These are phyloP conservation scores for Podila horticola DNA, from an alignment of 192 early-diverging fungal species.

Conservation along the genomic window DNA sequence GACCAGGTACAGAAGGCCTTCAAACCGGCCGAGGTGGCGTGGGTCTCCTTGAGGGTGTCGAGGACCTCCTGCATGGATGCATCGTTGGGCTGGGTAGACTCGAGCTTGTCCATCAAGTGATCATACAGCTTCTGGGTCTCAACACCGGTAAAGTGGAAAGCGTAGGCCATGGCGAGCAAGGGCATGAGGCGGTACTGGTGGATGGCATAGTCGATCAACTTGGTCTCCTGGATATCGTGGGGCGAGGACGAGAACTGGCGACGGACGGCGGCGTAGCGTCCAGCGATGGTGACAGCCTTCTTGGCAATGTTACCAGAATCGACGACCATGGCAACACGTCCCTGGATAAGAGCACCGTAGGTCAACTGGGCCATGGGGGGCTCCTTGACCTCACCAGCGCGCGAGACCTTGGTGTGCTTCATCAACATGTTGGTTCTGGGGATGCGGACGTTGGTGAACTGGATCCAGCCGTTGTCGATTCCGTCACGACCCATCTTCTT, in stretches of 20 bases:
- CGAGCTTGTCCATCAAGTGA: conserved; percentile 79
- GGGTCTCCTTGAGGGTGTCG: conserved; percentile 89
- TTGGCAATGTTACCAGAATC: conserved; percentile 90
- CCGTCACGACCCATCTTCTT: conserved; percentile 95
- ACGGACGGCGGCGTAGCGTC: conserved; percentile 91
- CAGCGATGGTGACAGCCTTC: conserved; percentile 91
- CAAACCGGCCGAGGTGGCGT: conserved; percentile 90
- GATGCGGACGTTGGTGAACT: conserved; percentile 91
- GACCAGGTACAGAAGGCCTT: conserved; percentile 96
- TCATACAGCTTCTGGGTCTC: conserved; percentile 85
- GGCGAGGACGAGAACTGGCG: conserved; percentile 83
- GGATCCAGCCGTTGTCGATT: conserved; percentile 94
- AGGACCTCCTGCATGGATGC: conserved; percentile 69
- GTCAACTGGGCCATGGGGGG: conserved; percentile 86
- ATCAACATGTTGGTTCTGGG: conserved; percentile 92
- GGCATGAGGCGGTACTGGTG: conserved; percentile 96
- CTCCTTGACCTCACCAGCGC: conserved; percentile 81
- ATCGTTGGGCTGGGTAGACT: conserved; percentile 71
- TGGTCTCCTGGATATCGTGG: conserved; percentile 77
- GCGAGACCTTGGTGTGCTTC: conserved; percentile 91
- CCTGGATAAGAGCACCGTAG: conserved; percentile 89
- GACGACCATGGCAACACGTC: conserved; percentile 83
- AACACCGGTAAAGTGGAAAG: conserved; percentile 90
- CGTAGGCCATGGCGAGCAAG: conserved; percentile 88
- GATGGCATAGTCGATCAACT: conserved; percentile 92